Evolutionary conservation across 768 basidiomycete species (phyloP).

Genomic region (Mycena galericulata): DNA sequence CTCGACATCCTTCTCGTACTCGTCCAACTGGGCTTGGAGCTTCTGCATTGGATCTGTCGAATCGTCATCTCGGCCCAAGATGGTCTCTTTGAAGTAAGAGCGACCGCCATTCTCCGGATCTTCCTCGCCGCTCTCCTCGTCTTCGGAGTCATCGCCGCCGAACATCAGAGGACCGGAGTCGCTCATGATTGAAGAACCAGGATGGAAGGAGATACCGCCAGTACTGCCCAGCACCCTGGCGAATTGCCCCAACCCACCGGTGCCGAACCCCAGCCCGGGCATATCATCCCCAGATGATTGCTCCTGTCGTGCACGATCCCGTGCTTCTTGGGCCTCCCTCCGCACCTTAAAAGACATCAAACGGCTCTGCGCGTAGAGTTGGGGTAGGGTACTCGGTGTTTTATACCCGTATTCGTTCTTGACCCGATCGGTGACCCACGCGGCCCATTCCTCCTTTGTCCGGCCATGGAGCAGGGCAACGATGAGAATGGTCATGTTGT

Average conservation of each 20-base stretch:
- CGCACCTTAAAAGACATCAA: constrained; percentile 72
- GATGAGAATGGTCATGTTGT: constrained; percentile 98
- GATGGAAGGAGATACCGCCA: constrained; percentile 77
- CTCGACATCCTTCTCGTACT: constrained; percentile 66
- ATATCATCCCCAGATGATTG: constrained; percentile 46
- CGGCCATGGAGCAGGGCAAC: constrained; percentile 89
- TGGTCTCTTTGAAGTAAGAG: constrained; percentile 63
- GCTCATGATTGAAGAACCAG: constrained; percentile 62
- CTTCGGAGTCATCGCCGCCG: constrained; percentile 71
- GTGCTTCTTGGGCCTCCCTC: constrained; percentile 66
- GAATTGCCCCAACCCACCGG: constrained; percentile 59
- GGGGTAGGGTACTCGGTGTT: constrained; percentile 82
- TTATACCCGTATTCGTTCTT: constrained; percentile 78
- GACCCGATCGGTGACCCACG: constrained; percentile 89
- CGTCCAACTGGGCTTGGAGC: constrained; percentile 71
- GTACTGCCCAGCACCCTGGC: constrained; percentile 67
- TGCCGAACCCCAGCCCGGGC: constrained; percentile 43
- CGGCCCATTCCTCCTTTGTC: constrained; percentile 93
- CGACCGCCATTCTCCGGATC: constrained; percentile 52
- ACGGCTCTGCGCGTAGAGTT: constrained; percentile 78
- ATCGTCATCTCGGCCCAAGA: constrained; percentile 57
- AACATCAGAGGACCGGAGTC: constrained; percentile 72
- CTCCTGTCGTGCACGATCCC: constrained; percentile 51
- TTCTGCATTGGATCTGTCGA: constrained; percentile 66
- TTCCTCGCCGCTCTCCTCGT: constrained; percentile 66